A percentile compares a stretch with the other conserved stretches of the same genome.
These are phyloP conservation scores for Setomelanomma holmii DNA, from an alignment of 2,329 filamentous ascomycete genomes.

Conservation along the genomic window DNA sequence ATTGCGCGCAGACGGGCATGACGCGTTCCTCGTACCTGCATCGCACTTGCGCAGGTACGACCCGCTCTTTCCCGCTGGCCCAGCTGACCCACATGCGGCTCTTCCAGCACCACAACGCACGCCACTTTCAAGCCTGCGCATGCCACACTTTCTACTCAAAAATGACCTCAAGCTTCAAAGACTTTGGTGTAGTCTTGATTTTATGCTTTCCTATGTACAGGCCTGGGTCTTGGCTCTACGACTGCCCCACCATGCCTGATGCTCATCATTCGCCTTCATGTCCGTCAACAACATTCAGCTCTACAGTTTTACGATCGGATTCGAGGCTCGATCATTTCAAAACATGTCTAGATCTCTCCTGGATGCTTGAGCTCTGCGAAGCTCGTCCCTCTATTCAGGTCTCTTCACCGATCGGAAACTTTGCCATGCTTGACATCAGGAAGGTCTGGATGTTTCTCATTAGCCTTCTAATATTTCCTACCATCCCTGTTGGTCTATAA, in stretches of 20 bases:
- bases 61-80: conserved; percentile 8
- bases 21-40: background rate
- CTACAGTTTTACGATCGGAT: too few species aligned
- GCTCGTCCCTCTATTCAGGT: too few species aligned
- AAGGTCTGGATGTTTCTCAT: too few species aligned
- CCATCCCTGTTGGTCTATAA: too few species aligned
- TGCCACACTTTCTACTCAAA: background rate
- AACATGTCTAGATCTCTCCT: too few species aligned
- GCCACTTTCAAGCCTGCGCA: conserved; percentile 1
- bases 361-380: too few species aligned
- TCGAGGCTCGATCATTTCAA: too few species aligned
- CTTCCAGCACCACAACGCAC: conserved; percentile 3
- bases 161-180: background rate
- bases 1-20: background rate
- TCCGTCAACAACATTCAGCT: too few species aligned
- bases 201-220: background rate
- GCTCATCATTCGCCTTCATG: background rate
- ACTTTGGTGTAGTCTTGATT: background rate
- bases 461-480: too few species aligned
- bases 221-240: too few species aligned
- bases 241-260: background rate
- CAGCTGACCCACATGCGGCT: conserved; percentile 11
- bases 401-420: too few species aligned
- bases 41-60: conserved; percentile 1
- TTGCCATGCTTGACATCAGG: too few species aligned